Conservation (phyloP, 495 filamentous ascomycete genomes). For the Bathelium albidoporum region DNA sequence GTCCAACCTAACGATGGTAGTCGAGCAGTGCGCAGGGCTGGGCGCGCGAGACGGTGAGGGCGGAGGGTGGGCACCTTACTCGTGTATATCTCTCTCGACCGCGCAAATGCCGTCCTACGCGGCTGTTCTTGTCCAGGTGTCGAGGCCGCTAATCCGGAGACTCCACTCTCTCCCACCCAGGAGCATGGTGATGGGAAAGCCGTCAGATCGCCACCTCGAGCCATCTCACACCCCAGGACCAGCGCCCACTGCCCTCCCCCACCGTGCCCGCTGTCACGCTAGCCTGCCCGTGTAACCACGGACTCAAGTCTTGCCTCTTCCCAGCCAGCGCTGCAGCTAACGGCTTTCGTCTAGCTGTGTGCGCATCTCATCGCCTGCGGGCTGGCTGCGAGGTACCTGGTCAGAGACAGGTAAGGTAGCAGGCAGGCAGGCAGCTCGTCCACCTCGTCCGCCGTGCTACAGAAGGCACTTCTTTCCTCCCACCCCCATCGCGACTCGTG, state of each 20-base stretch:
- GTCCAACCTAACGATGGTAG: neutral
- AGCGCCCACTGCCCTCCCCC: too few relatives aligned
- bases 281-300: neutral
- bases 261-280: neutral
- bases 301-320: neutral
- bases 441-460: neutral
- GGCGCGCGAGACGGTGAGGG: neutral
- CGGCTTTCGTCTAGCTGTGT: neutral
- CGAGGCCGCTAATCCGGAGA: neutral
- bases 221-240: too few relatives aligned
- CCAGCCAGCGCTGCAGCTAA: neutral
- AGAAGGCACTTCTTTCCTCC: neutral
- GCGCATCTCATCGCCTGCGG: neutral
- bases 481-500: neutral
- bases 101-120: neutral
- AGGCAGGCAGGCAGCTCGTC: too few relatives aligned
- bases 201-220: neutral
- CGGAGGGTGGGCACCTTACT: neutral
- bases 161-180: neutral
- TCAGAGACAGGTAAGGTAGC: too few relatives aligned
- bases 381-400: neutral
- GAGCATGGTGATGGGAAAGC: constrained; percentile 4
- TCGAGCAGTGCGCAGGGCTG: neutral
- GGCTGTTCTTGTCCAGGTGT: too few relatives aligned
- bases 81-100: neutral